phyloP scores from a whole-genome alignment of 768 basidiomycete species.

The Leccinum subgranulosum region DNA sequence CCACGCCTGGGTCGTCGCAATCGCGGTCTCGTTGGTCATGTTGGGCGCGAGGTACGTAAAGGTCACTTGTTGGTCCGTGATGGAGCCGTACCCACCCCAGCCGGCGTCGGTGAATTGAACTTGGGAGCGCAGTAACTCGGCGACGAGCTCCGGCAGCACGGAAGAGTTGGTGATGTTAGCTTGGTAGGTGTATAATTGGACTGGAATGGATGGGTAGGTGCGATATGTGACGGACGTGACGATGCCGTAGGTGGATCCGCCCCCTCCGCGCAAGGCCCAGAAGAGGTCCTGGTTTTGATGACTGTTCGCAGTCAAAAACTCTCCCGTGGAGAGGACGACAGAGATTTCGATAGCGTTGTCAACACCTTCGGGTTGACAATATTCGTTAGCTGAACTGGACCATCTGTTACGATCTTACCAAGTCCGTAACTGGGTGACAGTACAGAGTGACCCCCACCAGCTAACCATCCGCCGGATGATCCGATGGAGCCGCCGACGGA shows the following conservation, averaged over 20 bases:
- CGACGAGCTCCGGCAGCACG: conserved; percentile 28
- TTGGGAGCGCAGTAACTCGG: conserved; percentile 34
- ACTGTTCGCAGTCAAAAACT: conserved; percentile 36
- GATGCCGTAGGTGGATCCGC: conserved; percentile 49
- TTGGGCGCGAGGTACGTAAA: conserved; percentile 35
- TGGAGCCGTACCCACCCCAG: conserved; percentile 39
- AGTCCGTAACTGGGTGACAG: conserved; percentile 42
- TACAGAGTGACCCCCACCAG: conserved; percentile 47
- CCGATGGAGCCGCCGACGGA: conserved; percentile 41
- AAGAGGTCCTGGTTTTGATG: conserved; percentile 47
- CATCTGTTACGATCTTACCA: conserved; percentile 24
- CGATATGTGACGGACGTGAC: conserved; percentile 37
- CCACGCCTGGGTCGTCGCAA: conserved; percentile 35
- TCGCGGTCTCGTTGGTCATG: conserved; percentile 33
- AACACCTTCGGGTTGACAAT: conserved; percentile 31
- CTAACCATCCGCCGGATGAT: conserved; percentile 48
- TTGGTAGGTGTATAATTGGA: conserved; percentile 27
- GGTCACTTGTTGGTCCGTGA: background rate
- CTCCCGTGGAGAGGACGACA: conserved; percentile 41
- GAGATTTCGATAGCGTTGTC: conserved; percentile 50
- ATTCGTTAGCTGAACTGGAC: background rate
- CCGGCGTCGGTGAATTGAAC: conserved; percentile 39
- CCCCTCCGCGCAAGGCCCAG: conserved; percentile 54
- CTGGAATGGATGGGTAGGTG: conserved; percentile 39
- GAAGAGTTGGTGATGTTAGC: conserved; percentile 33